Evolutionary conservation across 1,284 basidiomycete species (phyloP).

Genomic region (Malassezia psittaci): DNA sequence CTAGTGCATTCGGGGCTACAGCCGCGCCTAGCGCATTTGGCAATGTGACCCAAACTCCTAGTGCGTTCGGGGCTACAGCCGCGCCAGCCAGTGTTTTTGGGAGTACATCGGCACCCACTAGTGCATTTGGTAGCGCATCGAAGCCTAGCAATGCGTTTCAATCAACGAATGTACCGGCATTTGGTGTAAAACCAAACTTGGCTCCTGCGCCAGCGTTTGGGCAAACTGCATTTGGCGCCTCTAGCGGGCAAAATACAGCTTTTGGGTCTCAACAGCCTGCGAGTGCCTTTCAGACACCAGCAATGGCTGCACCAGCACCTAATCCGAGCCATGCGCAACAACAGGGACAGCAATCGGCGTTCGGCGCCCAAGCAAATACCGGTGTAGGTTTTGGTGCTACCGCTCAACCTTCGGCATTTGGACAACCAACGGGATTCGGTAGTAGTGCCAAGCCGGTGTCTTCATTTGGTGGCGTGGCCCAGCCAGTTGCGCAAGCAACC

Average conservation of each 20-base stretch:
- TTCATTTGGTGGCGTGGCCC: background rate
- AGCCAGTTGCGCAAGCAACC: too few relatives aligned
- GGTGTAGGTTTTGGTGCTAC: background rate
- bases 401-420: background rate
- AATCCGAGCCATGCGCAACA: background rate
- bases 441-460: background rate
- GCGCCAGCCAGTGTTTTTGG: background rate
- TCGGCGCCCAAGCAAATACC: too few relatives aligned
- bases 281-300: background rate
- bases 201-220: background rate
- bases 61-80: constrained; percentile 6
- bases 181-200: background rate
- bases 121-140: constrained; percentile 5
- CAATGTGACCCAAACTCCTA: background rate
- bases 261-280: constrained; percentile 2
- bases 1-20: background rate
- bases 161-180: background rate
- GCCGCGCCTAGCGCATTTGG: constrained; percentile 1
- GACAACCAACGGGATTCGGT: constrained; percentile 8
- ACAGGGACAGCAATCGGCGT: background rate
- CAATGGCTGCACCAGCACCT: constrained; percentile 4
- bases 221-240: constrained; percentile 7
- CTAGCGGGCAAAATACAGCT: background rate
- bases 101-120: too few relatives aligned
- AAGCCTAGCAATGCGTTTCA: too few relatives aligned